Percentiles rank a stretch among this genome's conserved stretches.
phyloP scores from a whole-genome alignment of 495 filamentous ascomycete genomes.

The Diplogelasinospora grovesii region DNA sequence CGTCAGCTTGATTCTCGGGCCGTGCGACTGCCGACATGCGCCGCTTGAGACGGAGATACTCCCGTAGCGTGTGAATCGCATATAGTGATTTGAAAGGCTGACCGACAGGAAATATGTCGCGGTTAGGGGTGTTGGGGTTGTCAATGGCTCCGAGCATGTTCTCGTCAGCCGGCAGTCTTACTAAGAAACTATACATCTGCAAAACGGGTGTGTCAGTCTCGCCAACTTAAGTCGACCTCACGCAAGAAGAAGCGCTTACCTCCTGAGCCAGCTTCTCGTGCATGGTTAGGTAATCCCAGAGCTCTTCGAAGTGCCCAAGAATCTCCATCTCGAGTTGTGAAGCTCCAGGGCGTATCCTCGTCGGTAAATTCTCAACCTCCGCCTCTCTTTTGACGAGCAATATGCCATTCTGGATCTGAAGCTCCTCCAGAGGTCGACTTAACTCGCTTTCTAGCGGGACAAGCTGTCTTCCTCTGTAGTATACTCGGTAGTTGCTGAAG shows the following conservation, averaged over 20 bases:
- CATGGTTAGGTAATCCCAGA: constrained; percentile 76
- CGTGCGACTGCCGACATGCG: constrained; percentile 15
- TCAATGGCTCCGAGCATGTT: constrained; percentile 53
- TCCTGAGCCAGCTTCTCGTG: constrained; percentile 65
- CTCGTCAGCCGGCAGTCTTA: constrained; percentile 64
- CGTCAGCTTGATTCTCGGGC: constrained; percentile 7
- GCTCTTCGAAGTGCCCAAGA: constrained; percentile 73
- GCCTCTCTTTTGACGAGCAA: constrained; percentile 49
- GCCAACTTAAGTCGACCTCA: too few species aligned
- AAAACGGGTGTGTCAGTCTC: too few species aligned
- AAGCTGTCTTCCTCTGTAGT: constrained; percentile 41
- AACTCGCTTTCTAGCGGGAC: constrained; percentile 43
- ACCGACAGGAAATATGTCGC: constrained; percentile 57
- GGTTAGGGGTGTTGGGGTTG: constrained; percentile 43
- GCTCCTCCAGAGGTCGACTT: constrained; percentile 49
- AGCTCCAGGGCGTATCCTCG: constrained; percentile 31
- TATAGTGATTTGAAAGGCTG: constrained; percentile 72
- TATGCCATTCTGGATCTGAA: constrained; percentile 53
- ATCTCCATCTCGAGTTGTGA: constrained; percentile 65
- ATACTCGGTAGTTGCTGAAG: constrained; percentile 60
- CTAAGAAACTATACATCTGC: constrained; percentile 68
- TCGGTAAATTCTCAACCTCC: constrained; percentile 24
- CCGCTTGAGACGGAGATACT: constrained; percentile 31
- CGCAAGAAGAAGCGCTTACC: constrained; percentile 35
- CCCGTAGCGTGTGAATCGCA: constrained; percentile 57